Evolutionary conservation across 2,329 filamentous ascomycete species (phyloP), one percentile per base, ranked within the genome.

Genomic region (Emergomyces pasteurianus): DNA sequence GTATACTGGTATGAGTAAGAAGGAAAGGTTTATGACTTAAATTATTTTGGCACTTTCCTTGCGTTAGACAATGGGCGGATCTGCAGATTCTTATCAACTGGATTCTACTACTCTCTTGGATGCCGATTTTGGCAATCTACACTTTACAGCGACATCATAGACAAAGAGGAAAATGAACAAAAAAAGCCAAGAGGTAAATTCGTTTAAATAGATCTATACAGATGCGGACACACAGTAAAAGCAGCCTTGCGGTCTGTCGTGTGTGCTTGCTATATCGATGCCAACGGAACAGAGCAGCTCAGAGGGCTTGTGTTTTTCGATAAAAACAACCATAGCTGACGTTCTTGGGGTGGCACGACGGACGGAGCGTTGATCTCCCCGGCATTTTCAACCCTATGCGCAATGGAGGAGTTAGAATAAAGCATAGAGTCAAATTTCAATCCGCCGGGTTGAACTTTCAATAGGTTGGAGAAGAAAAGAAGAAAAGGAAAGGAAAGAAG

Each of bases 361-460:
- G 70, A 72, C 70, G 58, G 62, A 69, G 71, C 72, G 63, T 76
- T 71, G 62, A 71, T 80, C 77, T 80, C 69, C 78, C 78, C 77
- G 77, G 74, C 73, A 77, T 77, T 74, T 79, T 76, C 84, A 86
- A 84, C 83, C 78, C 79, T 72, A 79, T 77, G 77, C 80, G 81
- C 77, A 69, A 69, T 31, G 71, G 69, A 64, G 65, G 63, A 64
- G 64, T 65, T 64, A 68, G 65, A 73, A 78, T 73, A 50, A 28
- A 36, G 72, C 78, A 78, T 71, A 73, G 76, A 77, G 82, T 82
- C 83, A 84, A 84, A 84, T 83, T 82, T 79, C 73, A 73, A 75
- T 77, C 75, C 77, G 80, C 80, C 71, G 64, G 64, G 71, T 71
- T 68, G 75, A 83, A 83, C 80, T 83, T 84, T 83, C 75, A 72